Evolutionary conservation across 176 grass and related monocot genomes (phyloP).

Genomic region (Guadua angustifolia): DNA sequence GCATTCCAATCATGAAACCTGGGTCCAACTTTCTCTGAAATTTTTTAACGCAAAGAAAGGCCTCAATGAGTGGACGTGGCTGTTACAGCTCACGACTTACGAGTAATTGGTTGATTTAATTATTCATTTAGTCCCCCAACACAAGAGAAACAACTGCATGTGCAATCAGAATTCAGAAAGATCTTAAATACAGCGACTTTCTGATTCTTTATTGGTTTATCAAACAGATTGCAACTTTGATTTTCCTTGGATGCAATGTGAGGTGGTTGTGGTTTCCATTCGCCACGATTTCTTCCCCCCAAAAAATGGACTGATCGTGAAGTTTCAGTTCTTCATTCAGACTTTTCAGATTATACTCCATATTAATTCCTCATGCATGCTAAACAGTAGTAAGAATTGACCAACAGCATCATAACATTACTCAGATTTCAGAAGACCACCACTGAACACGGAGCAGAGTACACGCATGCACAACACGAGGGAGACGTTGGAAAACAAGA

Average conservation of each 20-base stretch:
- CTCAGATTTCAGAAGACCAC: not conserved
- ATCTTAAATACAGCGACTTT: constrained; percentile 16
- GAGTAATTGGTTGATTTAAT: not conserved
- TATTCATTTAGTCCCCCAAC: not conserved
- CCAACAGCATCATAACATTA: not conserved
- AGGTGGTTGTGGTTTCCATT: not conserved
- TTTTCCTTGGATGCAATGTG: not conserved
- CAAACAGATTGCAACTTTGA: not conserved
- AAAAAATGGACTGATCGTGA: not conserved
- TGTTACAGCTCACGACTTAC: not conserved
- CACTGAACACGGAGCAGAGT: too few relatives aligned
- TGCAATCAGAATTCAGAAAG: not conserved
- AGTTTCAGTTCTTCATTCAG: not conserved
- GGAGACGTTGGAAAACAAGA: not conserved
- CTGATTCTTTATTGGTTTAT: not conserved
- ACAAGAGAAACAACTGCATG: too few relatives aligned
- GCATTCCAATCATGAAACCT: not conserved
- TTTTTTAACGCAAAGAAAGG: not conserved
- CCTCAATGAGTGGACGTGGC: not conserved
- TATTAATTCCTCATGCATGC: not conserved
- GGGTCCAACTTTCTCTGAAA: not conserved
- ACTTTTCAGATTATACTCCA: too few relatives aligned
- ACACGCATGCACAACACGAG: constrained; percentile 1
- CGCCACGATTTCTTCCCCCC: not conserved
- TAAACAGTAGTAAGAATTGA: not conserved